Evolutionary conservation across 1,284 basidiomycete genomes (phyloP), one percentile per base, ranked within the genome.

Genomic region (Takashimella tepidaria): DNA sequence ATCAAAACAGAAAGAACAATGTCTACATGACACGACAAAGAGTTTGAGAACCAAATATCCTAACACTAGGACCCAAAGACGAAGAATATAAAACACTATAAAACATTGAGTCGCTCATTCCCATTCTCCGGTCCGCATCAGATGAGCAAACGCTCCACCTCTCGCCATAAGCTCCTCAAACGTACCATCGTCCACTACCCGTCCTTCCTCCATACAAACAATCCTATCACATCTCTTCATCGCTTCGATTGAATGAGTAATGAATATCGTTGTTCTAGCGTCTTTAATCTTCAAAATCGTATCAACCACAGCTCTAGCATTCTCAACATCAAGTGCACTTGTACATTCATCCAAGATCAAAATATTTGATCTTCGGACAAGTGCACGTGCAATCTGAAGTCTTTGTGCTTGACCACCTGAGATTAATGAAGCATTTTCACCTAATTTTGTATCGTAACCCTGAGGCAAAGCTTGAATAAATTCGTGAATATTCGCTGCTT

Each of bases 341-440:
- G 95, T 98, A 69, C 89, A 95, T 74, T 98, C 95, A 74, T 98
- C 95, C 47, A 98, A 79, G 47, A 98, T 85, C 26, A 97, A 79
- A n/a, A 96, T 82, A 31, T 79, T 81, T 0, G 86, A 79, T 11
- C 84, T 78, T 6, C 79, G 71, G n/a, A 87, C 84, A 13, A 98
- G 80, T 0, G 92, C 92, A 2, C 95, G 82, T 0, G 95, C 95
- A 60, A 98, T 92, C 66, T 89, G 87, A 6, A 98, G 75, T 3
- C 95, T 83, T 75, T 98, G 95, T 2, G 88, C 89, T 71, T 98
- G 95, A 1, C 95, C 95, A 26, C 95, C 95, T 0, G 91, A 95
- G 54, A 98, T 84, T 47, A 92, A 81, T 16, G 82, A 77, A 0
- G 89, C 92, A 69, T 92, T 91, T 75, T 95, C 91, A 45, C 95